Percentiles rank a stretch among this genome's conserved stretches.
Conservation (phyloP, 1,284 basidiomycete species). For the Leccinum angustisporum region DNA sequence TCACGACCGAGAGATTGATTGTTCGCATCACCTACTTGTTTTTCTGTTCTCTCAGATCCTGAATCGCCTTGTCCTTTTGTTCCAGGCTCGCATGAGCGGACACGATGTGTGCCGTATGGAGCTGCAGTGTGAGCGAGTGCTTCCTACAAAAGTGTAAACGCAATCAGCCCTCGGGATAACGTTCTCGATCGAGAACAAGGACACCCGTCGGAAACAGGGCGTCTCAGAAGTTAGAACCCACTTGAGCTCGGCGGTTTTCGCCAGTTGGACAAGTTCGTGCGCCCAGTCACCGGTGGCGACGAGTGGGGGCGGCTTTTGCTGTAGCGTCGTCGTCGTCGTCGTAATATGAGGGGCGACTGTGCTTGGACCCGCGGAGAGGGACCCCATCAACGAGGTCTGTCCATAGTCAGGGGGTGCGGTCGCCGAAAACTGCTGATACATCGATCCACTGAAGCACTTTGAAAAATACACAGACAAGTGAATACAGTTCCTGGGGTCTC, state of each 20-base stretch:
- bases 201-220: neutral
- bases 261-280: constrained; percentile 76
- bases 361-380: constrained; percentile 35
- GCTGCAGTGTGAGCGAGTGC: constrained; percentile 74
- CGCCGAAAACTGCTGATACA: constrained; percentile 40
- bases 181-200: neutral
- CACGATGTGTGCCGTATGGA: constrained; percentile 82
- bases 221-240: constrained; percentile 35
- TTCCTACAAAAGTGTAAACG: constrained; percentile 47
- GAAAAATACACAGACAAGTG: constrained; percentile 27
- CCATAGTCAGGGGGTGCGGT: constrained; percentile 36
- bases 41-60: constrained; percentile 77
- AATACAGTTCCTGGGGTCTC: constrained; percentile 34
- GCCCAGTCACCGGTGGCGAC: constrained; percentile 81
- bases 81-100: constrained; percentile 76
- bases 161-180: constrained; percentile 10
- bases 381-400: constrained; percentile 32
- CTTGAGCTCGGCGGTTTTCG: constrained; percentile 82
- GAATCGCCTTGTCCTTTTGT: constrained; percentile 70
- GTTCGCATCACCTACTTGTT: constrained; percentile 57
- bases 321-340: constrained; percentile 22
- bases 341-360: constrained; percentile 36
- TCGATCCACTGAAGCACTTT: constrained; percentile 22
- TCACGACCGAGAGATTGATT: neutral
- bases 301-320: constrained; percentile 44